Evolutionary conservation across 305 asterid genomes (phyloP).

Genomic region (Fraxinus paxiana): DNA sequence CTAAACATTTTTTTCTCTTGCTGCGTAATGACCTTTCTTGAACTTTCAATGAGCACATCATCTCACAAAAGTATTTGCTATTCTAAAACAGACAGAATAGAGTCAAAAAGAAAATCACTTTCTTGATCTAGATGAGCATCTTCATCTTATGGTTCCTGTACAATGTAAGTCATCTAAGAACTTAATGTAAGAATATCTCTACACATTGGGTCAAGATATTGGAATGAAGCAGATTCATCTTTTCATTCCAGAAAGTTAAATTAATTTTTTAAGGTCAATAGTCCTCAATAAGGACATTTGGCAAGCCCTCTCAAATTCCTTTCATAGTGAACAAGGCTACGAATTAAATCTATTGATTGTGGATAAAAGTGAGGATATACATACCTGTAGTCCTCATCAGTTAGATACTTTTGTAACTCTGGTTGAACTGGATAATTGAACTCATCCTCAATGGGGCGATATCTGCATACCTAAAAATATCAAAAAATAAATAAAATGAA

Average conservation of each 20-base stretch:
- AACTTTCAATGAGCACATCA: neutral
- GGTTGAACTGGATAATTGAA: slow-evolving; percentile 61
- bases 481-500: neutral
- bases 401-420: slow-evolving; percentile 76
- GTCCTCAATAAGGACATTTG: neutral
- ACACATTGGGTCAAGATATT: neutral
- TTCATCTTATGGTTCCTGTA: neutral
- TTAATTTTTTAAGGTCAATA: neutral
- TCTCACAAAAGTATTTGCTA: neutral
- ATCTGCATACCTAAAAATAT: slow-evolving; percentile 68
- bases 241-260: neutral
- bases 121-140: neutral
- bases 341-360: neutral
- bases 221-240: neutral
- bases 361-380: neutral
- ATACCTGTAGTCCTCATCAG: slow-evolving; percentile 87
- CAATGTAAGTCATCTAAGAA: neutral
- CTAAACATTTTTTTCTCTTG: neutral
- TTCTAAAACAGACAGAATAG: neutral
- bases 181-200: neutral
- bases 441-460: slow-evolving; percentile 80
- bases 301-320: neutral
- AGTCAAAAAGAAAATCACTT: neutral
- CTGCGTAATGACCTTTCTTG: neutral
- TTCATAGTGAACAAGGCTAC: neutral